These are phyloP conservation scores for Aspergillus ruber DNA, from an alignment of 2,329 filamentous ascomycete species.

Conservation along the genomic window DNA sequence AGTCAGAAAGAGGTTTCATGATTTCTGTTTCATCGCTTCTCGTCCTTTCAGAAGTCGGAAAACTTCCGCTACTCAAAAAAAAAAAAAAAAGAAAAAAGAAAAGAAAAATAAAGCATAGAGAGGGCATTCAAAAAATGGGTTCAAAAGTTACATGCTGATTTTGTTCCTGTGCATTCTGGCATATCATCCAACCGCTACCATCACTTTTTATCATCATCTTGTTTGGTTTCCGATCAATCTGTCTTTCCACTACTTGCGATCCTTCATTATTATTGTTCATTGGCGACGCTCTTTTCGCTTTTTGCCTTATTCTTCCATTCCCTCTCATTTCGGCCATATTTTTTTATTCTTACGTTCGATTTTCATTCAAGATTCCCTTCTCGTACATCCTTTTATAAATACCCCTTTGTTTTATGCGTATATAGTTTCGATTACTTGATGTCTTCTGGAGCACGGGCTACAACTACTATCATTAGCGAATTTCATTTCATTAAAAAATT, in stretches of 20 bases:
- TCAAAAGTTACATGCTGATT: neutral
- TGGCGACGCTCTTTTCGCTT: too few species aligned
- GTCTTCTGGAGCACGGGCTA: neutral
- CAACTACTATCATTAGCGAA: neutral
- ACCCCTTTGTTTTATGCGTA: neutral
- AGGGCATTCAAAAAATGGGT: neutral
- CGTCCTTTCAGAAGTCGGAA: neutral
- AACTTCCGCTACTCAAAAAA: neutral
- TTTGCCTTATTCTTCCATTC: too few species aligned
- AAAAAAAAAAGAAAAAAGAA: neutral
- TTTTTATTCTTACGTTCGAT: neutral
- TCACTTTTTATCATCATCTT: neutral
- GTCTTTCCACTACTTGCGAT: too few species aligned
- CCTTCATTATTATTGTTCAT: too few species aligned
- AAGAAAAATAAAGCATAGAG: neutral
- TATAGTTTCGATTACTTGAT: neutral
- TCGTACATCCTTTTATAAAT: neutral
- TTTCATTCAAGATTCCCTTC: neutral
- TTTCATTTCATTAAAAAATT: neutral
- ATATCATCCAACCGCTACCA: neutral
- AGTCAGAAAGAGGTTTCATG: constrained; percentile 8
- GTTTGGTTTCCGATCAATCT: too few species aligned
- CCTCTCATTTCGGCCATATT: neutral
- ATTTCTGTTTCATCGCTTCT: neutral
- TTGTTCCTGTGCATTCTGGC: neutral